Evolutionary conservation across 345 rosid species (phyloP), one percentile per base, ranked within the genome.

Genomic region (Hibiscus trionum): DNA sequence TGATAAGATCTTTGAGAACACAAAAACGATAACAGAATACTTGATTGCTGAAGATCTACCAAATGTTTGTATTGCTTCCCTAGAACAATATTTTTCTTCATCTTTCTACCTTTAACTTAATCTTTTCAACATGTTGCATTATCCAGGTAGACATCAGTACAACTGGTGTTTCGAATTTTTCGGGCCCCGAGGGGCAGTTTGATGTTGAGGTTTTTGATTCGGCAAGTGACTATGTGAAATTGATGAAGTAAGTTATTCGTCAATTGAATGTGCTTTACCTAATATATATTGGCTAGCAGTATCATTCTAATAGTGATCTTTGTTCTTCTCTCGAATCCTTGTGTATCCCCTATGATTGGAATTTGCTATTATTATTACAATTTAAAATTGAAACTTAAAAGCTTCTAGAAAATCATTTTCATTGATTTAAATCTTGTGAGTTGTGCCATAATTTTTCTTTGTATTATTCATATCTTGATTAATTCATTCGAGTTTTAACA

Each of bases 131-230:
- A 53, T 29, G 35, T 68, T 73, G 69, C 61, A 11, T 70, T 50
- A 68, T 74, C 73, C 79, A 96, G 99, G 96, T 89, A 78, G 96
- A 96, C 78, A 89, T 96, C 61, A 50, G 90, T 68, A 61, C 87
- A 37, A 27, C 72, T 75, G 97, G 96, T 75, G 88, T 50, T 50
- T 5, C 56, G 5, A 50, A 16, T n/a, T 93, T 93, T 78, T 65
- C 72, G 35, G 96, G 98, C 67, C 94, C 96, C 59, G 98, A 86
- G 75, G 98, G 95, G 73, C 83, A 83, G 75, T 96, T 91, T 69
- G 95, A 93, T 81, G 98, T 96, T 56, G 99, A 96, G 75, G 97
- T 96, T 72, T 90, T 96, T 83, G 96, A 96, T 84, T 86, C 99
- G 1, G 97, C 97, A 2, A 86, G 78, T 70, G 98, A 93, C 82